Base-by-base conservation (phyloP, 2,329 filamentous ascomycete species). In the Bipolaris zeicola region DNA sequence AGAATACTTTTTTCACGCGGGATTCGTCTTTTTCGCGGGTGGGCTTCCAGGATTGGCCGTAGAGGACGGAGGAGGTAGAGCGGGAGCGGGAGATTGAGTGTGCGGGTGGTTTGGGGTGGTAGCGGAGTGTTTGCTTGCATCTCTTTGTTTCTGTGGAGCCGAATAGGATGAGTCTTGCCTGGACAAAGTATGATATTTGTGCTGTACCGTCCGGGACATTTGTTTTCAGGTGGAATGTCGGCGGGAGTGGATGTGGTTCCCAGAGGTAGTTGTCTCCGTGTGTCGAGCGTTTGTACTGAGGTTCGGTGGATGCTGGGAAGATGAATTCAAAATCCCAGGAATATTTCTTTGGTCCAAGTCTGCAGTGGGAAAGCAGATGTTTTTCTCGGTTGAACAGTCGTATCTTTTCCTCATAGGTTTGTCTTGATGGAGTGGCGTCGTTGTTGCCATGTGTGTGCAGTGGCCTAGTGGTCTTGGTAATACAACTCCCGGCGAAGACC, bases 241-340 rank as follows among this genome's bases (percentile, higher is more conserved):
- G 73, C 5, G 73, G 73, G 24, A 76, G 61, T 36, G 66, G 60
- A 43, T 76, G 72, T 36, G 71, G 69, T 38, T 68, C 67, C 50
- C 65, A 67, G 16, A 61, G 48, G 48, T 73, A 76, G 38, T 69
- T 69, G 13, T 66, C 56, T 13, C 68, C 68, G 41, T 71, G 66
- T 14, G 60, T 50, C 39, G 69, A 64, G 38, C 67, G 63, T 7
- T 70, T 70, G 52, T 63, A 70, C 13, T 60, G 64, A 46, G 65
- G 62, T 41, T 69, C 63, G 0, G 73, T 76, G n/a, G 52, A 53
- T 4, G 67, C 62, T 18, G 73, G 73, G 44, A 76, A 74, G 13
- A 61, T 61, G 59, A 75, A 76, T n/a, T 72, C 68, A 53, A 76
- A 76, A 1, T 62, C 47, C 72, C 73, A 76, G 7, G 61, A 67